Percentiles rank a stretch among this genome's conserved stretches.
Conservation (phyloP, 805 yeast species). For the Saccharomycopsis babjevae region DNA sequence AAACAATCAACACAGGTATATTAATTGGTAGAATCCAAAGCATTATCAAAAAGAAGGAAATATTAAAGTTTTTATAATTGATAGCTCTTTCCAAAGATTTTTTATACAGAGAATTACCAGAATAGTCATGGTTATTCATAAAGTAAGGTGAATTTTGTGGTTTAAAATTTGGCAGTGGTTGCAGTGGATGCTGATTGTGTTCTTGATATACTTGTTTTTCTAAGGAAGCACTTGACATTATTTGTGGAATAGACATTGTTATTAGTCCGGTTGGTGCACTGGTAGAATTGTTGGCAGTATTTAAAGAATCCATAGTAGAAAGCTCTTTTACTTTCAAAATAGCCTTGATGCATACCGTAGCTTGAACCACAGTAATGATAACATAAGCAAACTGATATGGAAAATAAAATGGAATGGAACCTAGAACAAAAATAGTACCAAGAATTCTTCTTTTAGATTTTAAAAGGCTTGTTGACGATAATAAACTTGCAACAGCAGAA, state of each 20-base stretch:
- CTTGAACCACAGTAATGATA: conserved; percentile 49
- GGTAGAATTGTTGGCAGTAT: not conserved
- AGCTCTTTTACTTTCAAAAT: conserved; percentile 7
- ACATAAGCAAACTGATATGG: conserved; percentile 78
- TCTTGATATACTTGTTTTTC: conserved; percentile 16
- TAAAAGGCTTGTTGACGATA: conserved; percentile 7
- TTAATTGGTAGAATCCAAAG: conserved; percentile 73
- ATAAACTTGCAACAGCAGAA: not conserved
- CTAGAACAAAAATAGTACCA: conserved; percentile 30
- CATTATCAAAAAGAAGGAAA: conserved; percentile 57
- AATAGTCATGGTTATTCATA: conserved; percentile 1
- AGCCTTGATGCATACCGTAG: conserved; percentile 37
- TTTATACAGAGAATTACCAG: conserved; percentile 5
- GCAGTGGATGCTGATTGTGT: not conserved
- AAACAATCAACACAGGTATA: conserved; percentile 68
- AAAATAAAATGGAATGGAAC: conserved; percentile 47
- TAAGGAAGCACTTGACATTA: conserved; percentile 2
- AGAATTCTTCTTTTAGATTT: conserved; percentile 25
- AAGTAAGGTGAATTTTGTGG: conserved; percentile 12
- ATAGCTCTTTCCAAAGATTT: conserved; percentile 8
- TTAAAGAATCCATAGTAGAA: conserved; percentile 2
- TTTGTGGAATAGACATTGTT: not conserved
- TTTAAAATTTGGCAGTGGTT: not conserved
- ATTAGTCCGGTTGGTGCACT: not conserved
- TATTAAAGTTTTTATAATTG: conserved; percentile 45